Evolutionary conservation across 2,329 filamentous ascomycete genomes (phyloP).

Genomic region (Neopestalotiopsis clavispora): DNA sequence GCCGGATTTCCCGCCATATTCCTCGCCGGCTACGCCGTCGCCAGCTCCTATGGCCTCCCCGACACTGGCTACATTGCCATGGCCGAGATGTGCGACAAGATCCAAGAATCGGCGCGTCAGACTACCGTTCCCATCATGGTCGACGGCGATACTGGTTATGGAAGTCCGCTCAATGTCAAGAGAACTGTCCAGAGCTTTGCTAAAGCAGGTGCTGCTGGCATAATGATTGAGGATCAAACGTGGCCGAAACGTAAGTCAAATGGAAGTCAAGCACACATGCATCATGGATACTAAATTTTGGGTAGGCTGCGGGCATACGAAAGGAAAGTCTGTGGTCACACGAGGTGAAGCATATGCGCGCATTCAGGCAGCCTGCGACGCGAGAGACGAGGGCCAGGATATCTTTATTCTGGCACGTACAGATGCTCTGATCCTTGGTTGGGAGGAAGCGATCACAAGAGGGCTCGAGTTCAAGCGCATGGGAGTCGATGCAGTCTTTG

Average conservation of each 20-base stretch:
- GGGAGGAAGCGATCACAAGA: conserved; percentile 48
- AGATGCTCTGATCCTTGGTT: conserved; percentile 46
- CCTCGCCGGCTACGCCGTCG: not conserved
- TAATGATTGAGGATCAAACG: conserved; percentile 2
- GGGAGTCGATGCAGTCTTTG: conserved; percentile 2
- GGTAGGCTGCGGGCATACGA: not conserved
- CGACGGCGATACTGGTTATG: conserved; percentile 54
- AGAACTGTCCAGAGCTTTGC: conserved; percentile 50
- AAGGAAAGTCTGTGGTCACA: conserved; percentile 46
- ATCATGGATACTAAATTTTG: not conserved
- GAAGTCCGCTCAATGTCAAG: conserved; percentile 51
- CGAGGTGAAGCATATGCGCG: conserved; percentile 50
- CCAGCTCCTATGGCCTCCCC: not conserved
- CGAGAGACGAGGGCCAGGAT: conserved; percentile 48
- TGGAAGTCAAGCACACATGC: not conserved
- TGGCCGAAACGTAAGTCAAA: not conserved
- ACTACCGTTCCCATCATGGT: conserved; percentile 46
- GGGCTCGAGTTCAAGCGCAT: conserved; percentile 42
- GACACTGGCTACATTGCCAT: conserved; percentile 51
- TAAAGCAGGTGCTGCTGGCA: conserved; percentile 43
- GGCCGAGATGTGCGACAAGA: conserved; percentile 49
- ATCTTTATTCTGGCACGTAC: conserved; percentile 52
- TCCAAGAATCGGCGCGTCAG: conserved; percentile 45
- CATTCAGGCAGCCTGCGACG: conserved; percentile 50
- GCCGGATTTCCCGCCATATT: not conserved